Conservation (phyloP, 805 yeast species). For the Blastobotrys peoriensis region DNA sequence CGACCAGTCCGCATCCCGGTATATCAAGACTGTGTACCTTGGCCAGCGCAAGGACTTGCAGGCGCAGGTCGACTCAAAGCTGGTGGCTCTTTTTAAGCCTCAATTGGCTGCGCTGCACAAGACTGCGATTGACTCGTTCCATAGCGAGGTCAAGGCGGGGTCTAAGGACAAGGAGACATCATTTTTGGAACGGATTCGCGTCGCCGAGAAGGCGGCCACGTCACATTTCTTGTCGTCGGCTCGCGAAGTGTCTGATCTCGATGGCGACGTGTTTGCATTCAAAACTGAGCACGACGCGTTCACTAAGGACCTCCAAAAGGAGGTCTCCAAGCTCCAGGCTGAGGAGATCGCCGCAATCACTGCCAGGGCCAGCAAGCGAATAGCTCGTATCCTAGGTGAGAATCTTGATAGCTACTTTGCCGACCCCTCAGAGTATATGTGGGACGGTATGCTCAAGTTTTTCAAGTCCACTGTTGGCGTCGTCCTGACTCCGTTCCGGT, state of each 20-base stretch:
- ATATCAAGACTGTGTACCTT: constrained; percentile 57
- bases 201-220: constrained; percentile 23
- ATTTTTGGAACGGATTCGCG: constrained; percentile 22
- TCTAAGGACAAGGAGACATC: constrained; percentile 12
- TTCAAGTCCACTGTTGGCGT: constrained; percentile 36
- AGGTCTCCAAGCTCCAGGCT: constrained; percentile 29
- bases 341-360: constrained; percentile 40
- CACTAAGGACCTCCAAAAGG: constrained; percentile 31
- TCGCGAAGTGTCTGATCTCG: constrained; percentile 31
- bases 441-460: constrained; percentile 51
- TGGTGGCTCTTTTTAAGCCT: constrained; percentile 39
- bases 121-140: constrained; percentile 29
- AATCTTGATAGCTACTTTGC: constrained; percentile 43
- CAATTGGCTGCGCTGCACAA: constrained; percentile 37
- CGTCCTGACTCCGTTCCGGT: constrained; percentile 31
- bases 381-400: constrained; percentile 30
- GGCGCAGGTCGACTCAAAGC: constrained; percentile 40
- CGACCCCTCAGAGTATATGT: constrained; percentile 45
- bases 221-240: constrained; percentile 31
- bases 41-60: constrained; percentile 51
- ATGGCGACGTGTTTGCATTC: constrained; percentile 24
- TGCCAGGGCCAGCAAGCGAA: constrained; percentile 23
- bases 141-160: constrained; percentile 10
- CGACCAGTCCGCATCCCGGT: constrained; percentile 72
- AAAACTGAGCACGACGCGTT: constrained; percentile 22